A percentile compares a stretch with the other conserved stretches of the same genome.
phyloP scores from a whole-genome alignment of 257 asterid genomes.

The Solanum virginianum region DNA sequence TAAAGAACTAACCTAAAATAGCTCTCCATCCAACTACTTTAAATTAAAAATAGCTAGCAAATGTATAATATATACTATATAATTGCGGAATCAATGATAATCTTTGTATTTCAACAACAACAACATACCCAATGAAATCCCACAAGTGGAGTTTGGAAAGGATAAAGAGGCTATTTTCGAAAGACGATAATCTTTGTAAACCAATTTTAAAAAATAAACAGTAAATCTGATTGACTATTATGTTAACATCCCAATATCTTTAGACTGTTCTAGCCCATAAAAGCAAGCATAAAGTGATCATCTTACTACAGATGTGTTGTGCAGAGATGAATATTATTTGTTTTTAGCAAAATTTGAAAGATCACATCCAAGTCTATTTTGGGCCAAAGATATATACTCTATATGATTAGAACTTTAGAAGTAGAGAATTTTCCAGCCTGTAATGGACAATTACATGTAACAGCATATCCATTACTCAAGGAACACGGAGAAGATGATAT shows the following conservation, averaged over 20 bases:
- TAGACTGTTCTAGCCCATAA: neutral
- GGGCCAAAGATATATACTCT: neutral
- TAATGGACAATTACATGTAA: neutral
- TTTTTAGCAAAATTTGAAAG: neutral
- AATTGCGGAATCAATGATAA: neutral
- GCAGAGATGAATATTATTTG: neutral
- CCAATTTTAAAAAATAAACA: neutral
- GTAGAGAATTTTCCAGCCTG: constrained; percentile 17
- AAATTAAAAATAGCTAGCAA: neutral
- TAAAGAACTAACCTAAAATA: no score
- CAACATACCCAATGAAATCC: no score
- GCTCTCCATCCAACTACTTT: no score
- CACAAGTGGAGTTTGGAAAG: no score
- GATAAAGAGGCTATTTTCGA: no score
- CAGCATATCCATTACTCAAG: neutral
- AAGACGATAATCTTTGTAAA: neutral
- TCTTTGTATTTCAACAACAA: neutral
- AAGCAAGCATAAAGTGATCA: neutral
- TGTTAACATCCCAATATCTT: neutral
- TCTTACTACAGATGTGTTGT: neutral
- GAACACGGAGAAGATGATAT: neutral
- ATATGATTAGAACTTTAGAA: neutral
- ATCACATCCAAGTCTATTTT: neutral
- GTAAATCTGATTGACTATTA: neutral
- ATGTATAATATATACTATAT: no score